Base-by-base conservation (phyloP, 2,329 filamentous ascomycete species). In the Verticillium klebahnii region DNA sequence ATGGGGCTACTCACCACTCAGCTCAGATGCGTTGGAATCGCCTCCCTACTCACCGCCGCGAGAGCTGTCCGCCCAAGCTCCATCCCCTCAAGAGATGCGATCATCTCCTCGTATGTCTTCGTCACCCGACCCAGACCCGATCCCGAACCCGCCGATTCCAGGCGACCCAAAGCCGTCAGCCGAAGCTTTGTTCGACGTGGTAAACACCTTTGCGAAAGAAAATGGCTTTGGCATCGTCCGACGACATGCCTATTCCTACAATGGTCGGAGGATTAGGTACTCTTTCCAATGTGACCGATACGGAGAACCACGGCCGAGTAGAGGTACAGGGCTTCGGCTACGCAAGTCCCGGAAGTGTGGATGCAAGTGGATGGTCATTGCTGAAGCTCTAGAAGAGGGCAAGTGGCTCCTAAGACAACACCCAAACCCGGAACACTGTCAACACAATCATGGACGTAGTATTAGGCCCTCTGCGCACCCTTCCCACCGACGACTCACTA, bases 281-380 rank as follows among this genome's bases (percentile, higher is more conserved):
- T 31, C 40, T 29, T 56, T 62, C 37, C 50, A 61, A 54, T 66
- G 61, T 50, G 63, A 65, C 40, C 59, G 62, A 55, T 66, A 50
- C 56, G 58, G 60, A 14, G 34, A 61, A 57, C 57, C 57, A 60
- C 12, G 39, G 17, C 55, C 57, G 6, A 34, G 19, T 39, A 19
- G 40, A 45, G 31, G 58, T 14, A 15, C 57, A 50, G 60, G 61
- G 56, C 59, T 63, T 37, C 60, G 57, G n/a, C 17, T 57, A 57
- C 50, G 55, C 40, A 64, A 56, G 56, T 61, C 63, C 52, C 58
- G 58, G 45, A 64, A 66, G 56, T 66, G 58, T 61, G 62, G 59
- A 3, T 66, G 58, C 32, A 45, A 60, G 55, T 66, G 63, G 61
- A 63, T 23, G 34, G 39, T 64, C 19, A 59, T 63, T 62, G 63